Base-by-base conservation (phyloP, 2,329 filamentous ascomycete species). In the Fusarium foetens region DNA sequence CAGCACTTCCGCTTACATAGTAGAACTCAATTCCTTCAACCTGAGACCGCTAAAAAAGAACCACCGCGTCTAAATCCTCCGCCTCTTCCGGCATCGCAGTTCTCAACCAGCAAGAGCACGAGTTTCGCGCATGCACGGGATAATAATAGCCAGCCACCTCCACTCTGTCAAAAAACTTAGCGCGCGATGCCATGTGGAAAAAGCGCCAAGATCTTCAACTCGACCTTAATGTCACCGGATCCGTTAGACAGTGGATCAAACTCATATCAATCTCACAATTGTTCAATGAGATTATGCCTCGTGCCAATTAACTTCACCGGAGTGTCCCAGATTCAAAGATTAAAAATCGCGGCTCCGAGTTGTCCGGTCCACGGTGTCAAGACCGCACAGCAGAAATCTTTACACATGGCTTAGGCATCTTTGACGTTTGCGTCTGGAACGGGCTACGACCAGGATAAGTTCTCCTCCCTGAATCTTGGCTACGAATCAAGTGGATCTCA, bases 261-360 rank as follows among this genome's bases (percentile, higher is more conserved):
- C 29, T 61, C 31, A 43, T 62, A 46, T 52, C 33, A 39, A 46
- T 19, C 27, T 48, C 38, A 36, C 35, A 35, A 10, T 27, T 7
- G 14, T 10, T 42, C n/a, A 54, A 21, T 54, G 8, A 23, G 35
- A 16, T 59, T 14, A 5, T 25, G 23, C 27, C n/a, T 41, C 33
- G 27, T 31, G 14, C 19, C 7, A 43, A 39, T 36, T 39, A 21
- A 53, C 39, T 62, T n/a, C 14, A 14, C 6, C 29, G 9, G 39
- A 38, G 57, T 7, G 29, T n/a, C n/a, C 23, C 13, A 39, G 19
- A 53, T 53, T 13, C 14, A 33, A 49, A 39, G 46, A 49, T 49
- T 23, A 49, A 48, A 48, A 66, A 60, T 29, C 31, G 51, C 51
- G 54, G 54, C 49, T 38, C 63, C 63, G 66, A 66, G 19, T 8